Evolutionary conservation across 768 basidiomycete species (phyloP), one percentile per base, ranked within the genome.

Genomic region (Polyporus arcularius): DNA sequence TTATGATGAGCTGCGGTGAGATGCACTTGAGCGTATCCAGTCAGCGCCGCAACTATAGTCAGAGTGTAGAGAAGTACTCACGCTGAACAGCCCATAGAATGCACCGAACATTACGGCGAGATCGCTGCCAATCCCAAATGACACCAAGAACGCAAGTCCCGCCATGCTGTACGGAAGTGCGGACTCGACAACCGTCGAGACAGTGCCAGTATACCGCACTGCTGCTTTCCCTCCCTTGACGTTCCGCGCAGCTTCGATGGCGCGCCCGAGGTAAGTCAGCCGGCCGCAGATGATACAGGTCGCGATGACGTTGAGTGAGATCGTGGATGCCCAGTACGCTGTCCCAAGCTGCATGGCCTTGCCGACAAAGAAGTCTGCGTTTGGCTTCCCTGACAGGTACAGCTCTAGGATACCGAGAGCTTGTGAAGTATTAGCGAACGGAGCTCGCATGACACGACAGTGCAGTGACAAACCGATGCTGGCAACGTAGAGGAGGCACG

Each of bases 141-240:
- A 55, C 43, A 70, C 58, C 51, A 68, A 53, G 63, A 65, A 68
- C 40, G 61, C 62, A 35, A 70, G 31, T 28, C 65, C 69, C 8
- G 56, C 47, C n/a, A 59, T 39, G 14, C 64, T 52, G 54, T 68
- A 70, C 32, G 68, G 63, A 14, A 64, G 46, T 28, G 67, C 65
- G n/a, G 58, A 62, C 62, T 70, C 67, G 57, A 65, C 50, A 42
- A 67, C 40, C 15, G 63, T 58, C n/a, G 61, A 16, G 18, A 62
- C 39, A n/a, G 64, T 54, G 45, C 67, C 55, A 1, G 62, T 63
- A 54, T 67, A 67, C n/a, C 31, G 42, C 12, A 28, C 14, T 30
- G 53, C 55, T 30, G 42, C 56, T 1, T n/a, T 8, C 1, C 48
- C 50, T 21, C 42, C 53, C 49, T 45, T 47, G 6, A 40, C 50